Evolutionary conservation across 768 basidiomycete species (phyloP).

Genomic region (Amanita polypyramis): DNA sequence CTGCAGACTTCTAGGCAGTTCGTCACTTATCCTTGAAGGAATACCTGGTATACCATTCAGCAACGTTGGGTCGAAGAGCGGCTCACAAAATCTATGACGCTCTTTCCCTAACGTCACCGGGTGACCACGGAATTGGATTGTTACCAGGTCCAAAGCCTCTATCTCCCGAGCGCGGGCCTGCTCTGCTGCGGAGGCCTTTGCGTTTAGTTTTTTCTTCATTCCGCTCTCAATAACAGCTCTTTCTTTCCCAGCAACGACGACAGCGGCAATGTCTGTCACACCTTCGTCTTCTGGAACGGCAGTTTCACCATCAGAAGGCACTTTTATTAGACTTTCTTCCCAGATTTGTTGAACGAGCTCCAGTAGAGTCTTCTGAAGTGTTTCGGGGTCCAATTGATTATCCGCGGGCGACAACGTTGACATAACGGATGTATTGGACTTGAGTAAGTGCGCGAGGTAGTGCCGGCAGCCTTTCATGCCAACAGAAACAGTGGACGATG

Average conservation of each 20-base stretch:
- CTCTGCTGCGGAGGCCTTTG: slow-evolving; percentile 68
- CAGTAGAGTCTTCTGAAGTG: slow-evolving; percentile 39
- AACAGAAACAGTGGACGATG: slow-evolving; percentile 45
- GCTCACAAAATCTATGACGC: slow-evolving; percentile 85
- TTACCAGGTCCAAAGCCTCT: slow-evolving; percentile 74
- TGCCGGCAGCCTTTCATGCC: slow-evolving; percentile 65
- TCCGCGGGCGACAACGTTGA: slow-evolving; percentile 45
- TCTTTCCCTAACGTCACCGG: slow-evolving; percentile 76
- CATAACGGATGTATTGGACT: slow-evolving; percentile 56
- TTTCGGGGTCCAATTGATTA: slow-evolving; percentile 33
- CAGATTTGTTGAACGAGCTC: slow-evolving; percentile 58
- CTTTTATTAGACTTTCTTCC: slow-evolving; percentile 55
- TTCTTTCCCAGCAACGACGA: slow-evolving; percentile 86
- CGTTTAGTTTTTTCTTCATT: slow-evolving; percentile 66
- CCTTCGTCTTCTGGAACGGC: slow-evolving; percentile 69
- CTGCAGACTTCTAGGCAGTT: slow-evolving; percentile 41
- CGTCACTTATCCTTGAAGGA: slow-evolving; percentile 12
- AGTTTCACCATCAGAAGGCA: slow-evolving; percentile 67
- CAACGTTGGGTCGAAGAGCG: slow-evolving; percentile 67
- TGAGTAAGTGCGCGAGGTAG: slow-evolving; percentile 67
- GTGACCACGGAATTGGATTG: slow-evolving; percentile 60
- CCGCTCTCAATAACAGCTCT: slow-evolving; percentile 80
- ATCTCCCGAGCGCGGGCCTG: slow-evolving; percentile 76
- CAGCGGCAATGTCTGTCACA: slow-evolving; percentile 82
- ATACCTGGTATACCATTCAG: slow-evolving; percentile 28